Base-by-base conservation (phyloP, 1,284 basidiomycete species). In the Mixia osmundae region DNA sequence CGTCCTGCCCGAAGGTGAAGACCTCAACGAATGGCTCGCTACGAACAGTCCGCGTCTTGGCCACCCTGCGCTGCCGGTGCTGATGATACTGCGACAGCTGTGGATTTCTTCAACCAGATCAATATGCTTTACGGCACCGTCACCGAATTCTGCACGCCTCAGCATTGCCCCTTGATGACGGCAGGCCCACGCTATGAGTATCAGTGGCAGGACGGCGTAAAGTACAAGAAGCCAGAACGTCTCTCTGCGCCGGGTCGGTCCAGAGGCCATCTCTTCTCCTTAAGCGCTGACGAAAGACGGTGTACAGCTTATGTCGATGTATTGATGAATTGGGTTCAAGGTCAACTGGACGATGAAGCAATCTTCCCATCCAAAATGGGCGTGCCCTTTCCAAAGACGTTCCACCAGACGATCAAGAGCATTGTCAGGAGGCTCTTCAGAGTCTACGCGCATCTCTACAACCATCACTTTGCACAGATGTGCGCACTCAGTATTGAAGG, bases 141-240 rank as follows among this genome's bases (percentile, higher is more conserved):
- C 14, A 87, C 83, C 4, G 85, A 94, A 58, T 94, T 94, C 53
- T 94, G 85, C 56, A 89, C 78, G n/a, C 66, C 74, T 12, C 70
- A 80, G 52, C 79, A 89, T 76, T 99, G 91, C 54, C 83, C 85
- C 5, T 76, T 94, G 47, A 99, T 99, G 91, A 91, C 85, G 52
- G 89, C 91, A 5, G 91, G 91, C 8, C 82, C 87, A 47, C 71
- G 89, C 75, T 87, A 83, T 55, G 91, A 99, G 57, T 99, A 95
- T 58, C 72, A 94, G 21, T 99, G 91, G 89, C 89, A 97, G 57
- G 91, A 95, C 51, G 82, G 83, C 12, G 66, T 72, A 37, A 76
- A 70, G 45, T 89, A 76, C 65, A 85, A 78, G 58, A 73, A 72
- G 43, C 83, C 83, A n/a, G 83, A 83, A 3, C 87, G 87, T 53